Evolutionary conservation across 352 stramenopile genomes (phyloP).

Genomic region (Phytophthora quininea): DNA sequence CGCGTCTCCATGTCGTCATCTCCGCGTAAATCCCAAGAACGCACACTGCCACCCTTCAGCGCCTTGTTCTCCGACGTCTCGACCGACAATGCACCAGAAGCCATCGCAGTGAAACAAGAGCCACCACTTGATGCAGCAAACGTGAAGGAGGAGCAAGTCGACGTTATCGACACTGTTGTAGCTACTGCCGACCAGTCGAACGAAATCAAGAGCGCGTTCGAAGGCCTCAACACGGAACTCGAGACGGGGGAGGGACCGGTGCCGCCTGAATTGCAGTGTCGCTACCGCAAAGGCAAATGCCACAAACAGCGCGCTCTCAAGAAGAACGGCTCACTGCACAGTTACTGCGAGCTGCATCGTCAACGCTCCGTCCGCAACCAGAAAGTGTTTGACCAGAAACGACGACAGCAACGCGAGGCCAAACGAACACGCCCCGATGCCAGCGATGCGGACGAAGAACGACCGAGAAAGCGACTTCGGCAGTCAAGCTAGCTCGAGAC

Average conservation of each 20-base stretch:
- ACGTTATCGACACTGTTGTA: background rate
- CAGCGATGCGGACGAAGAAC: too few species aligned
- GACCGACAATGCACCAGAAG: too few species aligned
- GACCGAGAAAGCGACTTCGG: too few species aligned
- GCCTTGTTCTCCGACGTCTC: too few species aligned
- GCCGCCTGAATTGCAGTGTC: conserved; percentile 35
- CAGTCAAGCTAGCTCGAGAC: too few species aligned
- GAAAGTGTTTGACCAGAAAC: conserved; percentile 56
- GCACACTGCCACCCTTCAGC: too few species aligned
- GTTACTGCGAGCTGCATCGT: conserved; percentile 71
- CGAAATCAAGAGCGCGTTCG: conserved; percentile 37
- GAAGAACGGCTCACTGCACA: conserved; percentile 67
- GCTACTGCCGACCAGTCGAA: conserved; percentile 10
- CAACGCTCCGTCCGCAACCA: conserved; percentile 66
- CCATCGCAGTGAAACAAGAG: too few species aligned
- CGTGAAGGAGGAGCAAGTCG: background rate
- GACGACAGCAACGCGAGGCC: conserved; percentile 20
- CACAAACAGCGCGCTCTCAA: conserved; percentile 61
- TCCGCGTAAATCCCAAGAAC: too few species aligned
- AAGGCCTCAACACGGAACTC: conserved; percentile 21
- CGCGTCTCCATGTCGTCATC: too few species aligned
- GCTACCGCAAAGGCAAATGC: conserved; percentile 62
- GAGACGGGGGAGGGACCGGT: conserved; percentile 6
- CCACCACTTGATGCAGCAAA: background rate
- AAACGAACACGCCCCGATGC: too few species aligned